Conservation (phyloP, 2,329 filamentous ascomycete species). For the Alternaria sp. region DNA sequence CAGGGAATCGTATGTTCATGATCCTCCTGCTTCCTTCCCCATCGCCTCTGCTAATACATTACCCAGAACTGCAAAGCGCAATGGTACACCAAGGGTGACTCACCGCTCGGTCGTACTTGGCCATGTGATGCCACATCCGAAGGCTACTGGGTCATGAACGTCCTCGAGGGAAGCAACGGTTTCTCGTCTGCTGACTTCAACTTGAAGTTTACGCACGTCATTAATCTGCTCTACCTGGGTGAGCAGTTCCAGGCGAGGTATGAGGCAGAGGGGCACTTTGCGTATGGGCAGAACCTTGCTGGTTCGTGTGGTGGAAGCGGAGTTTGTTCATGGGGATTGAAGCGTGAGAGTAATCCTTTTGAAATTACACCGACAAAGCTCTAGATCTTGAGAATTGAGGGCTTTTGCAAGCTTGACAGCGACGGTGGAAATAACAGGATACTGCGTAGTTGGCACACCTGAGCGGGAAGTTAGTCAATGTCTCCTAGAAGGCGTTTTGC, state of each 20-base stretch:
- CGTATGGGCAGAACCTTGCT: constrained; percentile 23
- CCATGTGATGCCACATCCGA: constrained; percentile 32
- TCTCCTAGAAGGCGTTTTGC: not conserved
- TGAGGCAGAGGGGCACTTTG: constrained; percentile 28
- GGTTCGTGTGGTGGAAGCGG: constrained; percentile 35
- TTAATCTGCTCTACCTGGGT: constrained; percentile 24
- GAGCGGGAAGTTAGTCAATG: not conserved
- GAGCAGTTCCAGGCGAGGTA: constrained; percentile 25
- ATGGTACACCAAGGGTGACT: constrained; percentile 30
- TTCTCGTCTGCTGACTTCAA: constrained; percentile 30
- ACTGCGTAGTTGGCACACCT: not conserved
- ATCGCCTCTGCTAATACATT: not conserved
- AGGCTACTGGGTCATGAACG: constrained; percentile 39
- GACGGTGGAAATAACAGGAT: not conserved
- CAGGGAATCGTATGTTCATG: constrained; percentile 20
- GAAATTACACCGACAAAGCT: constrained; percentile 7
- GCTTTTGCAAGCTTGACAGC: not conserved
- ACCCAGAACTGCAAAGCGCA: constrained; percentile 36
- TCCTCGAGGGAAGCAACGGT: constrained; percentile 20
- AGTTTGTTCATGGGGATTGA: constrained; percentile 26
- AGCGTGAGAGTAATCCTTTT: constrained; percentile 1
- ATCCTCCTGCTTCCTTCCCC: not conserved
- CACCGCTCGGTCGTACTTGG: constrained; percentile 33
- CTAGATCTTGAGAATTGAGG: not conserved
- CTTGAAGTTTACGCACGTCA: constrained; percentile 36